Conservation (phyloP, 2,329 filamentous ascomycete species). For the Podosphaera fusca region DNA sequence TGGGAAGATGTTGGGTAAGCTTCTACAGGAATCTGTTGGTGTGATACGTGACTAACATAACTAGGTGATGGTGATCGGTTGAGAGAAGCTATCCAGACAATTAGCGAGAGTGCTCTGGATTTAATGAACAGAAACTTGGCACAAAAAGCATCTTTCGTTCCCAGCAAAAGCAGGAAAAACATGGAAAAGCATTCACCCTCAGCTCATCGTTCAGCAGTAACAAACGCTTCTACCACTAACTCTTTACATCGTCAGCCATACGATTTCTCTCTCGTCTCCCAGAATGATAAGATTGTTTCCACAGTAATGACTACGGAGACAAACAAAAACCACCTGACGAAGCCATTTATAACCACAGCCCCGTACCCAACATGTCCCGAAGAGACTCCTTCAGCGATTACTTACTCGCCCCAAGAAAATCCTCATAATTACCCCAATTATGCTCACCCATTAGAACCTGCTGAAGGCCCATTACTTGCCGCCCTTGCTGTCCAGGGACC, state of each 20-base stretch:
- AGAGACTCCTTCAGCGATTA: conserved; percentile 5
- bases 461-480: conserved; percentile 11
- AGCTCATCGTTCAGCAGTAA: too few relatives aligned
- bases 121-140: conserved; percentile 21
- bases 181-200: background rate
- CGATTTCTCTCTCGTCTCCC: conserved; percentile 3
- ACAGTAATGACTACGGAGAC: conserved; percentile 6
- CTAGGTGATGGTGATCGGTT: conserved; percentile 24
- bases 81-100: conserved; percentile 23
- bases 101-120: conserved; percentile 24
- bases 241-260: background rate
- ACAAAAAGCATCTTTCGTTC: background rate
- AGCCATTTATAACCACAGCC: conserved; percentile 14
- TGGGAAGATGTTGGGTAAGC: conserved; percentile 40
- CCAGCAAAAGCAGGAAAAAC: background rate
- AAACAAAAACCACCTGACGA: conserved; percentile 11
- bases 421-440: conserved; percentile 6
- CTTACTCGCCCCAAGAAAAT: conserved; percentile 10
- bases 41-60: conserved; percentile 2
- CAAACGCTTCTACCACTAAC: background rate
- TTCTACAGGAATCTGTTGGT: background rate
- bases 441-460: conserved; percentile 4
- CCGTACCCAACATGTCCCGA: conserved; percentile 14
- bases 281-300: background rate
- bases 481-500: conserved; percentile 11